Evolutionary conservation across 805 yeast genomes (phyloP).

Genomic region (Hagleromyces aurorensis): DNA sequence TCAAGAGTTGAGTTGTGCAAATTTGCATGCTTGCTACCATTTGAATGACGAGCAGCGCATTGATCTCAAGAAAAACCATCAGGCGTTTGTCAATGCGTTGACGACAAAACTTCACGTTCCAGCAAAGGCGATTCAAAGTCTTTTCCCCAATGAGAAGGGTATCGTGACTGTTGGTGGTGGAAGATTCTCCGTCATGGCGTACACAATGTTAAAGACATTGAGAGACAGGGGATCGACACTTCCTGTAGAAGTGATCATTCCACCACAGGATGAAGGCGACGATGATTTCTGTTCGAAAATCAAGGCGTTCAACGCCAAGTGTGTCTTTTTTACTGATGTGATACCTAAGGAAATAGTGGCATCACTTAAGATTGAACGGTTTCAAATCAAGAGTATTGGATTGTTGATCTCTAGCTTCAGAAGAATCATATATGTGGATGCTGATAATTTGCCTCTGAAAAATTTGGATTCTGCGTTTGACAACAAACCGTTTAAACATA

Average conservation of each 20-base stretch:
- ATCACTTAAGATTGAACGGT: slow-evolving; percentile 39
- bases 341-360: slow-evolving; percentile 40
- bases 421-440: slow-evolving; percentile 63
- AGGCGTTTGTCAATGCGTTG: slow-evolving; percentile 10
- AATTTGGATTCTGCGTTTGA: slow-evolving; percentile 40
- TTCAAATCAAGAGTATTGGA: slow-evolving; percentile 68
- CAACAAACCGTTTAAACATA: slow-evolving; percentile 36
- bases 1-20: too few species aligned
- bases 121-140: not conserved
- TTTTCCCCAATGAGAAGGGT: slow-evolving; percentile 41
- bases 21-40: slow-evolving; percentile 15
- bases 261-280: slow-evolving; percentile 62
- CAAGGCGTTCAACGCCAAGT: slow-evolving; percentile 62
- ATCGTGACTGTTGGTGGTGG: slow-evolving; percentile 75
- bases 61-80: slow-evolving; percentile 12
- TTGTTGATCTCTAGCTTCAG: slow-evolving; percentile 69
- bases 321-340: slow-evolving; percentile 46
- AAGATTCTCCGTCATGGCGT: slow-evolving; percentile 53
- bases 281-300: slow-evolving; percentile 58
- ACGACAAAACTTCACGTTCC: slow-evolving; percentile 1
- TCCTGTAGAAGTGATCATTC: slow-evolving; percentile 80
- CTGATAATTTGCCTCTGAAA: slow-evolving; percentile 56
- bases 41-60: slow-evolving; percentile 7
- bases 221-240: slow-evolving; percentile 58
- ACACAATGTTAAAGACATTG: slow-evolving; percentile 44